Evolutionary conservation across 2,329 filamentous ascomycete species (phyloP), one percentile per base, ranked within the genome.

Genomic region (Alternaria sp.): DNA sequence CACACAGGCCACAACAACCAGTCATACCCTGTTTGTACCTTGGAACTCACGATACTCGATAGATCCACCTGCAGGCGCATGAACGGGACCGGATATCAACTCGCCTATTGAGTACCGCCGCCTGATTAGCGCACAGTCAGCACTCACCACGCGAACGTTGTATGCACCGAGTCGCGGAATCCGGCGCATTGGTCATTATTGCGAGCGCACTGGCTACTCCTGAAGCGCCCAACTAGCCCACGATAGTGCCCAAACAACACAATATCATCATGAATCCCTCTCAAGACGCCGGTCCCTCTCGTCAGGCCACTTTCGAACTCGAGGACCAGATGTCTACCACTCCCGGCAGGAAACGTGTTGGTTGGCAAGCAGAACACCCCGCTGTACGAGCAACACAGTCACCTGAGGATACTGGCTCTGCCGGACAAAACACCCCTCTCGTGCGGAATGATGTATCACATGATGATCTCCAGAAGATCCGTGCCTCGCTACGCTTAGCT

Each of bases 401-500:
- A 2, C 71, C 75, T 9, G 71, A 73, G 36, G 72, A 73, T 21
- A 69, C 62, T 58, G 71, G 71, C 6, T 77, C 76, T n/a, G 68
- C 56, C 17, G 71, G 72, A 9, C 67, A 73, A 46, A 74, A 69
- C 32, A 77, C 77, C 2, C 76, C 75, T 10, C 59, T 77, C 23
- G 69, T 73, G 15, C 59, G 74, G 36, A 67, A 72, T 15, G 78
- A 79, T 62, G 69, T 79, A 8, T 77, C 77, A 21, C 73, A 78
- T 54, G 76, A 78, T 59, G 76, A 74, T n/a, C 63, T 74, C 10
- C 66, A 68, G 25, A 66, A 77, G 61, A 72, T 80, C 62, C 71
- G 77, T 57, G 70, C 77, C 52, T 77, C 78, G 12, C 71, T 81
- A 46, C 77, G 77, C 52, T 63, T 73, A 53, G 78, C 77, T 23